Base-by-base conservation (phyloP, 169 alveolate species). In the Theileria luwenshuni region DNA sequence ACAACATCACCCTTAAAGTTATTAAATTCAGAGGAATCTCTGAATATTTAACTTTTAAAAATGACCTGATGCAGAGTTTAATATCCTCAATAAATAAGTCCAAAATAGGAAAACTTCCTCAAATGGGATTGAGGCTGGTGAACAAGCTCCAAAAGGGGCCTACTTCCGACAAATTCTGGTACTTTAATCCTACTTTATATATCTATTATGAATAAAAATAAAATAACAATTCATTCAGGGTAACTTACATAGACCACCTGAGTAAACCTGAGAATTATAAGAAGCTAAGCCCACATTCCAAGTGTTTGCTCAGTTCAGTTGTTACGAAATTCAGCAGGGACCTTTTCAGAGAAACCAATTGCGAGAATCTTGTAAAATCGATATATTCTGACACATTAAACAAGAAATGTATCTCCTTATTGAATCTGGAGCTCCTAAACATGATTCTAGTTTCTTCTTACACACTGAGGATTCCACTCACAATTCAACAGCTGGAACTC, bases 221-320 rank as follows among this genome's bases (percentile, higher is more conserved):
- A 0, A 5, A 25, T 52, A 5, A 35, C 13, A 3, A 38, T 68
- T 10, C 0, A 1, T 32, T 12, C 38, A 77, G 86, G 87, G 48
- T 38, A 17, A 72, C 70, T 27, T 79, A 79, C 41, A 75, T 79
- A 49, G 63, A 69, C 35, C 48, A 8, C 21, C 42, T 48, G 33
- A n/a, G 52, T 19, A 74, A 79, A 3, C 62, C 64, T 8, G 45
- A 27, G 2, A 45, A 32, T n/a, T 79, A 45, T 63, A 47, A 33
- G 28, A 60, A 69, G 42, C 30, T 79, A 51, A 71, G 83, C 76
- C 87, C 87, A 5, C 87, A 79, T 43, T 79, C 87, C 7, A 79
- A 79, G 25, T 79, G 87, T 65, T 74, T 79, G 25, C 72, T 79
- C 12, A 79, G 83, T 7, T 79, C 83, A 30, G 83, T 79, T 28